Evolutionary conservation across 805 yeast species (phyloP).

Genomic region (Ogataea naganishii): DNA sequence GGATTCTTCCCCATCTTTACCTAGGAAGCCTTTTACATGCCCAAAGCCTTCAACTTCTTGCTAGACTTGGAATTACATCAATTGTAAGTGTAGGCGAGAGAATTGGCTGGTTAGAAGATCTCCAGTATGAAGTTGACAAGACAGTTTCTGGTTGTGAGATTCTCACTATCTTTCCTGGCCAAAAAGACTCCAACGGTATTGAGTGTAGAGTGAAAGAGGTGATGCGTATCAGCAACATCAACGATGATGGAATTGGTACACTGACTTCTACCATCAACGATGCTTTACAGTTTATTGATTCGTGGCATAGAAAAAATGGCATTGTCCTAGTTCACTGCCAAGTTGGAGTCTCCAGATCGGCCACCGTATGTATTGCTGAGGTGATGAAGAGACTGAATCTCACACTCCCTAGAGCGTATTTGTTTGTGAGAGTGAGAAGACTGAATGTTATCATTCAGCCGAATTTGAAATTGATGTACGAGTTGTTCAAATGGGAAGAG

Average conservation of each 20-base stretch:
- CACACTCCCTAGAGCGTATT: constrained; percentile 68
- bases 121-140: constrained; percentile 8
- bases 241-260: constrained; percentile 88
- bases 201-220: constrained; percentile 33
- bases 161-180: constrained; percentile 12
- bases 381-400: constrained; percentile 71
- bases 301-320: constrained; percentile 28
- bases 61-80: constrained; percentile 57
- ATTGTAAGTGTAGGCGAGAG: constrained; percentile 84
- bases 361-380: constrained; percentile 93
- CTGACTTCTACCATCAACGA: constrained; percentile 51
- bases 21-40: constrained; percentile 84
- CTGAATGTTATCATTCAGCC: constrained; percentile 93
- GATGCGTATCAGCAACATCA: constrained; percentile 62
- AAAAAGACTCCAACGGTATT: constrained; percentile 8
- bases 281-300: constrained; percentile 60
- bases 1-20: constrained; percentile 75
- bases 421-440: constrained; percentile 83
- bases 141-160: constrained; percentile 22
- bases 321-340: constrained; percentile 82
- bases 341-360: constrained; percentile 92
- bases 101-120: constrained; percentile 47
- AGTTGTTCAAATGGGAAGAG: constrained; percentile 66
- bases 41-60: constrained; percentile 52
- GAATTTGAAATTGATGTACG: constrained; percentile 85